phyloP scores from a whole-genome alignment of 2,329 filamentous ascomycete genomes.

The Leptographium galeiforme region DNA sequence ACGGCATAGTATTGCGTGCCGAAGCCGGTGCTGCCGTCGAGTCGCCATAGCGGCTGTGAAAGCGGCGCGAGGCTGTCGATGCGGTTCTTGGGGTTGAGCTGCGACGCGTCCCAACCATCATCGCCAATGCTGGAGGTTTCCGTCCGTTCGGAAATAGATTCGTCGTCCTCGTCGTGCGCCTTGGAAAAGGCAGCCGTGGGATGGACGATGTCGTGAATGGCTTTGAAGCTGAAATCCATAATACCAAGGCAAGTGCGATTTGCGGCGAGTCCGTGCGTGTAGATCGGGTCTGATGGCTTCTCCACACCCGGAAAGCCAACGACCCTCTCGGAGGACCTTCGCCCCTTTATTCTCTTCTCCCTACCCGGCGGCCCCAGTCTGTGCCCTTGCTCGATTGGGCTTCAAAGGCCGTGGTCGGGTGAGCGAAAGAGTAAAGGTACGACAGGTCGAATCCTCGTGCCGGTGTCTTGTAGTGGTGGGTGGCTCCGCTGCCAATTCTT shows the following conservation, averaged over 20 bases:
- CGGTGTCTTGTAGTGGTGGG: neutral
- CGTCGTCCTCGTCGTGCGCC: neutral
- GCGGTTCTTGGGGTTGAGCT: constrained; percentile 46
- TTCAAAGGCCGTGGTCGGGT: neutral
- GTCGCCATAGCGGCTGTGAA: constrained; percentile 35
- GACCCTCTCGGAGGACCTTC: neutral
- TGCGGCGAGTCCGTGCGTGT: neutral
- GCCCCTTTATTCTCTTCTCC: neutral
- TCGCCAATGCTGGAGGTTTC: neutral
- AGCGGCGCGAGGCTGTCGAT: constrained; percentile 40
- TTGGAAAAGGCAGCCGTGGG: constrained; percentile 39
- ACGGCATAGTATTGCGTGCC: constrained; percentile 45
- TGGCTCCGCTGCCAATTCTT: neutral
- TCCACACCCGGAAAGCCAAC: no score
- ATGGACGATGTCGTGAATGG: constrained; percentile 43
- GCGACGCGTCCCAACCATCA: constrained; percentile 31
- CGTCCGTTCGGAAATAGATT: neutral
- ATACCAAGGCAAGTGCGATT: neutral
- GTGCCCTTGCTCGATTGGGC: no score
- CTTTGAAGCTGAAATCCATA: constrained; percentile 41
- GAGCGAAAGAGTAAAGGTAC: neutral
- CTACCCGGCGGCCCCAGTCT: neutral
- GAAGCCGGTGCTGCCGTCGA: constrained; percentile 43
- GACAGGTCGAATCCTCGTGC: neutral
- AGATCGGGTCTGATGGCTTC: no score